Evolutionary conservation across 495 filamentous ascomycete genomes (phyloP).

Genomic region (Xylaria sp.): DNA sequence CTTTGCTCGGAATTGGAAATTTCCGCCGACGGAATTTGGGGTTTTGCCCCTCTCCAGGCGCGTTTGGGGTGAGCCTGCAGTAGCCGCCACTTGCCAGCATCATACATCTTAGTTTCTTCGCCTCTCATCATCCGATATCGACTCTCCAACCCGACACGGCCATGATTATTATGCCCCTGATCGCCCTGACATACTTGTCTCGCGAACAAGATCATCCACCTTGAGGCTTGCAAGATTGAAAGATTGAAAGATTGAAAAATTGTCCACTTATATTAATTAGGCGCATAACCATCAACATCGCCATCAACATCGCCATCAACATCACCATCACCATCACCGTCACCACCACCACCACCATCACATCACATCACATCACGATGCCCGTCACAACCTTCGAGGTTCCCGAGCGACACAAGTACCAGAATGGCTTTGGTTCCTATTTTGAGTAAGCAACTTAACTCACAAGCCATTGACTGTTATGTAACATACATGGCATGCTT

Average conservation of each 20-base stretch:
- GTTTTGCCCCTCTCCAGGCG: constrained; percentile 24
- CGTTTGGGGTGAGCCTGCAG: constrained; percentile 30
- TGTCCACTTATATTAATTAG: too few relatives aligned
- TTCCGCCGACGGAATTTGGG: constrained; percentile 26
- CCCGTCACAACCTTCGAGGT: constrained; percentile 63
- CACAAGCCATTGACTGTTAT: not conserved
- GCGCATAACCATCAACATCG: too few relatives aligned
- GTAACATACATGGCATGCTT: not conserved
- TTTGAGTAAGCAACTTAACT: constrained; percentile 57
- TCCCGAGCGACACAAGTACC: constrained; percentile 68
- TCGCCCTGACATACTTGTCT: not conserved
- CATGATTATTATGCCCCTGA: not conserved
- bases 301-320: too few relatives aligned
- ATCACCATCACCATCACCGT: too few relatives aligned
- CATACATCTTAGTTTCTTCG: not conserved
- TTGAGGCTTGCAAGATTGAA: not conserved
- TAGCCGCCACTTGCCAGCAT: constrained; percentile 28
- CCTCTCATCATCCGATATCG: not conserved
- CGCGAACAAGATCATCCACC: not conserved
- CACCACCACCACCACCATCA: constrained; percentile 51
- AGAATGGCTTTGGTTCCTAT: constrained; percentile 71
- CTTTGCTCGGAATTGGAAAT: constrained; percentile 5
- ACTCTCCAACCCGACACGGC: constrained; percentile 3
- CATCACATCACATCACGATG: too few relatives aligned
- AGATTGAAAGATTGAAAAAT: too few relatives aligned